phyloP scores from a whole-genome alignment of 2,329 filamentous ascomycete genomes.

The Colletotrichum trifolii region DNA sequence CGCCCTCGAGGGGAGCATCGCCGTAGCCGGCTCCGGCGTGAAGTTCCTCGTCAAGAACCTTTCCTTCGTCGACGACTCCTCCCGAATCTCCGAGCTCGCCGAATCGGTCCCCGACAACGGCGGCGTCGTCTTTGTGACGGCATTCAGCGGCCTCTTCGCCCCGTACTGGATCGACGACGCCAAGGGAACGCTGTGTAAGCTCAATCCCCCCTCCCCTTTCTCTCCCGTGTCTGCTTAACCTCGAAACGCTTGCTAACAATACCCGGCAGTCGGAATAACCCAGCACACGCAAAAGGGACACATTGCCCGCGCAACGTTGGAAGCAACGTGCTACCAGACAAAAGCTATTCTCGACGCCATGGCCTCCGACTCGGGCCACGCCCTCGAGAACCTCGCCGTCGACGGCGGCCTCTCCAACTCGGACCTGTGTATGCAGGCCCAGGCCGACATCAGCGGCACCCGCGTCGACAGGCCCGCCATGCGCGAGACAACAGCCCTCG shows the following conservation, averaged over 20 bases:
- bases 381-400: slow-evolving; percentile 79
- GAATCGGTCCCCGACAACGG: slow-evolving; percentile 75
- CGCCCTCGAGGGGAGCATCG: slow-evolving; percentile 85
- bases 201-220: neutral
- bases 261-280: slow-evolving; percentile 76
- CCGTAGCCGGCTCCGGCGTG: slow-evolving; percentile 83
- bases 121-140: slow-evolving; percentile 87
- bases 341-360: slow-evolving; percentile 93
- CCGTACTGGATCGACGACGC: slow-evolving; percentile 97
- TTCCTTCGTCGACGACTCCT: slow-evolving; percentile 65
- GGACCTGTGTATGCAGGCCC: slow-evolving; percentile 90
- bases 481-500: slow-evolving; percentile 90
- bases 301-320: slow-evolving; percentile 88
- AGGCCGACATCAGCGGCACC: slow-evolving; percentile 86
- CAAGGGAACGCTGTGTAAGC: slow-evolving; percentile 83
- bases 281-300: slow-evolving; percentile 87
- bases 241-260: slow-evolving; percentile 2
- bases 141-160: slow-evolving; percentile 90
- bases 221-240: neutral
- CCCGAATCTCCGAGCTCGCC: slow-evolving; percentile 62
- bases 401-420: slow-evolving; percentile 93
- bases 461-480: slow-evolving; percentile 86
- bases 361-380: slow-evolving; percentile 85
- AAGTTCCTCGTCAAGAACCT: slow-evolving; percentile 78
- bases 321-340: slow-evolving; percentile 92